phyloP scores from a whole-genome alignment of 306 rosid genomes.

The Dryas drummondii region DNA sequence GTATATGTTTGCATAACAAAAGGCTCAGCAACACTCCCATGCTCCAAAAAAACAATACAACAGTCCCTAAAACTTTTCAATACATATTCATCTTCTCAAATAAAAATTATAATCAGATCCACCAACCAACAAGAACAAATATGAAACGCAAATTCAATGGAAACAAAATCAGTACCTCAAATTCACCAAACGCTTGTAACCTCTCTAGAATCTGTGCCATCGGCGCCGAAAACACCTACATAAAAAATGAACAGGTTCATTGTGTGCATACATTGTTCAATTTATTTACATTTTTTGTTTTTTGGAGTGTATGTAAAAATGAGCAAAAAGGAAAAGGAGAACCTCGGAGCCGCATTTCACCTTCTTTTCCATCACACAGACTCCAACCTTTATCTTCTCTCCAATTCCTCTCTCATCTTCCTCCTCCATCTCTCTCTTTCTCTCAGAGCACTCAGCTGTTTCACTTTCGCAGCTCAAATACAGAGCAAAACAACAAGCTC shows the following conservation, averaged over 20 bases:
- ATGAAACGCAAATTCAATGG: slow-evolving; percentile 6
- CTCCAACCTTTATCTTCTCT: slow-evolving; percentile 72
- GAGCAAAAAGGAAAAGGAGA: slow-evolving; percentile 38
- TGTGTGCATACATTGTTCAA: slow-evolving; percentile 26
- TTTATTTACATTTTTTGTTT: slow-evolving; percentile 14
- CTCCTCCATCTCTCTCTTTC: slow-evolving; percentile 27
- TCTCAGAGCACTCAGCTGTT: not conserved
- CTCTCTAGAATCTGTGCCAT: slow-evolving; percentile 90
- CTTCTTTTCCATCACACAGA: slow-evolving; percentile 99
- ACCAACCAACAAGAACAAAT: not conserved
- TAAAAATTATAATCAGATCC: not conserved
- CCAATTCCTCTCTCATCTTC: slow-evolving; percentile 31
- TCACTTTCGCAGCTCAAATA: slow-evolving; percentile 17
- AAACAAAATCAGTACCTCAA: slow-evolving; percentile 51
- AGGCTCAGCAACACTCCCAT: not conserved
- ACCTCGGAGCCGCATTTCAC: slow-evolving; percentile 92
- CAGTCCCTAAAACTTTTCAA: not conserved
- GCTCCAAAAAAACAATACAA: too few relatives aligned
- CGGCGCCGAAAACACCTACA: slow-evolving; percentile 82
- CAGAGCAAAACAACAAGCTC: slow-evolving; percentile 11
- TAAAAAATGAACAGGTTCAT: slow-evolving; percentile 18
- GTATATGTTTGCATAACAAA: not conserved
- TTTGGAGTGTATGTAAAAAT: slow-evolving; percentile 16
- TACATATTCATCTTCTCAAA: not conserved
- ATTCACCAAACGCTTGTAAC: slow-evolving; percentile 88